A percentile compares a stretch with the other conserved stretches of the same genome.
phyloP scores from a whole-genome alignment of 306 rosid species.

The Prunus persica region Prunus_persica_NCBIv2 NC_034009.1:22283501-22284000 shows the following conservation, averaged over 20 bases:
- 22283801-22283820: constrained; percentile 59
- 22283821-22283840: constrained; percentile 15
- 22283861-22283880: neutral
- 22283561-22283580: constrained; percentile 90
- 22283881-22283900: neutral
- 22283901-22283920: constrained; percentile 3
- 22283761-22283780: constrained; percentile 99
- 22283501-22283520: constrained; percentile 99
- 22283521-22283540: constrained; percentile 96
- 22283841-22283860: neutral
- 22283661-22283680: constrained; percentile 1
- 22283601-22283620: constrained; percentile 2
- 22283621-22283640: constrained; percentile 14
- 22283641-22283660: constrained; percentile 11
- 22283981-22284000: constrained; percentile 97
- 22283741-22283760: constrained; percentile 88
- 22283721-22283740: constrained; percentile 74
- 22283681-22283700: constrained; percentile 87
- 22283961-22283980: constrained; percentile 88
- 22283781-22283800: constrained; percentile 83
- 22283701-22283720: constrained; percentile 94
- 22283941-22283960: constrained; percentile 13
- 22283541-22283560: constrained; percentile 75
- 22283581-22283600: constrained; percentile 72
- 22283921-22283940: constrained; percentile 3